Base-by-base conservation (phyloP, 2,329 filamentous ascomycete species). In the Teratosphaeria viscida region DNA sequence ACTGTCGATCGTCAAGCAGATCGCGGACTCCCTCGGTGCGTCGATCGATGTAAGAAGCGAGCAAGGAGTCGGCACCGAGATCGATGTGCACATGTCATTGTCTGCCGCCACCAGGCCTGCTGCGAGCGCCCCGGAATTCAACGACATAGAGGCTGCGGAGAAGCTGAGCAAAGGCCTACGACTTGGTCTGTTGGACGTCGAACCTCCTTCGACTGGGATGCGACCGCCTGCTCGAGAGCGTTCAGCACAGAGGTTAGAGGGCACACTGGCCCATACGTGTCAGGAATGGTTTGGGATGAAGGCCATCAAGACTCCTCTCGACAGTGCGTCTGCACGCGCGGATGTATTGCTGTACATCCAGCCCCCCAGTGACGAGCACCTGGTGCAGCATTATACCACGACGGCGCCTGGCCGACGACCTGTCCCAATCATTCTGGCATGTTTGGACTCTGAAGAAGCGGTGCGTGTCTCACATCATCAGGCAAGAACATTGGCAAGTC, bases 1-100 rank as follows among this genome's bases (percentile, higher is more conserved):
- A 0, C 70, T 89, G 27, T 85, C 82, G 49, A 81, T 89, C 8
- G 85, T 88, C 71, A 77, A 68, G 63, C 72, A 61, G 14, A 82
- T 89, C 6, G 80, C 87, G 16, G 79, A 81, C 54, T 80, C 82
- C 29, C 73, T 88, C 0, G 78, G 79, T 32, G 85, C 85, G 0
- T 78, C 75, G 6, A 82, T 88, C 52, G 77, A 82, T 8, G 77
- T 88, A 37, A 76, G 61, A 27, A 83, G 78, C 56, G 76, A 81
- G 57, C 73, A 77, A 10, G 77, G 78, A 11, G 60, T 66, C 5
- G 67, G 67, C 2, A 68, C 67, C 1, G 65, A 67, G 53, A 62
- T 68, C 23, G 60, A 66, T 29, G 63, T 67, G 0, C 62, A 61
- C 35, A 56, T 68, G 32, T 43, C 37, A 5, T 16, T 35, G 14